A percentile compares a stretch with the other conserved stretches of the same genome.
Evolutionary conservation across 345 rosid species (phyloP).

Genomic region (Syzygium aromaticum): DNA sequence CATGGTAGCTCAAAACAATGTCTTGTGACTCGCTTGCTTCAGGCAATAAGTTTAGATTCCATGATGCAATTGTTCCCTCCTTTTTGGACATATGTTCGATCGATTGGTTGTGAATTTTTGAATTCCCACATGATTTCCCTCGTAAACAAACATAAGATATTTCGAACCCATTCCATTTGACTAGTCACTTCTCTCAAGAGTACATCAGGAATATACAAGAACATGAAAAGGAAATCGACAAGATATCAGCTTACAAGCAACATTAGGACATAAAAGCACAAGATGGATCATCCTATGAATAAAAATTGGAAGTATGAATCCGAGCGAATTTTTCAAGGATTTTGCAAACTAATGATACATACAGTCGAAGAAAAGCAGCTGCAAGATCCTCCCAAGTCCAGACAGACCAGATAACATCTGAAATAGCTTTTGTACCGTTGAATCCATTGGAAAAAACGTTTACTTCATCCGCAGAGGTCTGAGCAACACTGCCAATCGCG

Average conservation of each 20-base stretch:
- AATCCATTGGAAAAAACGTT: not conserved
- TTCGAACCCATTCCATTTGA: not conserved
- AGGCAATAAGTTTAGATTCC: not conserved
- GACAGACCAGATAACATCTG: not conserved
- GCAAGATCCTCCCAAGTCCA: not conserved
- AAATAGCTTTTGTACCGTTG: not conserved
- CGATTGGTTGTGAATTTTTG: not conserved
- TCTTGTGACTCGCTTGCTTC: not conserved
- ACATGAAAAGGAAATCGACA: not conserved
- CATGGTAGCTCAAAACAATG: not conserved
- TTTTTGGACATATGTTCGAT: not conserved
- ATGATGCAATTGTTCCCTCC: not conserved
- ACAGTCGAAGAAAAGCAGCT: not conserved
- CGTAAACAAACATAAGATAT: not conserved
- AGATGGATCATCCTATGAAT: not conserved
- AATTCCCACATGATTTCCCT: not conserved
- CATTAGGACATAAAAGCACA: not conserved
- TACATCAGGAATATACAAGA: not conserved
- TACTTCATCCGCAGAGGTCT: not conserved
- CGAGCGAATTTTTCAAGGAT: not conserved
- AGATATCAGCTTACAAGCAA: not conserved
- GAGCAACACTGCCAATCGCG: not conserved
- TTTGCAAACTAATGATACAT: not conserved
- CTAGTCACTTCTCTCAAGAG: not conserved
- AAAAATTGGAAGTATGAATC: not conserved